Conservation (phyloP, 2,329 filamentous ascomycete species). For the Ceratocystis colombiana region DNA sequence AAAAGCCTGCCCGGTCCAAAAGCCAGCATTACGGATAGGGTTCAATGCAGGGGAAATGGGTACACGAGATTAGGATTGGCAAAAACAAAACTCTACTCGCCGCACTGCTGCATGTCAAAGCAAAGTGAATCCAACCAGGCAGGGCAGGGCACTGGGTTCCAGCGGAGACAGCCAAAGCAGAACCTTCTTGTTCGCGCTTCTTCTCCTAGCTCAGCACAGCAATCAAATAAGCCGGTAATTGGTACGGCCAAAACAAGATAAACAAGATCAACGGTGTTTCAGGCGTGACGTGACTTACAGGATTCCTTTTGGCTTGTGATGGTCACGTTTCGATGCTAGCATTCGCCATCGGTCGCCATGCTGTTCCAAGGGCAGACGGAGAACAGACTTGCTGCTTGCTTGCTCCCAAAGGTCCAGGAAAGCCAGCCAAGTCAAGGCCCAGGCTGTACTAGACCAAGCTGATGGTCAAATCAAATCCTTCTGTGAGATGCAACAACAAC, state of each 20-base stretch:
- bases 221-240: background rate
- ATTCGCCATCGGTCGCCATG: background rate
- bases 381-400: no score
- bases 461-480: background rate
- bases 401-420: no score
- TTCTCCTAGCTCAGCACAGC: background rate
- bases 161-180: background rate
- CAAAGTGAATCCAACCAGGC: background rate
- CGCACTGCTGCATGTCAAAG: constrained; percentile 3
- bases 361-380: background rate
- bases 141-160: background rate
- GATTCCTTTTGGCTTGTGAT: background rate
- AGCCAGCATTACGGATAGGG: background rate
- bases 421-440: no score
- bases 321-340: background rate
- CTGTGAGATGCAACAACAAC: background rate
- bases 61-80: constrained; percentile 10
- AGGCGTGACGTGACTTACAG: background rate
- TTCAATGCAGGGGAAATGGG: background rate
- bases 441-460: background rate
- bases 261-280: constrained; percentile 8
- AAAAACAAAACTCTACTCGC: constrained; percentile 11
- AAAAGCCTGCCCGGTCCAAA: background rate
- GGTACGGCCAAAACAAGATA: background rate
- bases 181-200: background rate